A percentile compares a stretch with the other conserved stretches of the same genome.
Conservation (phyloP, 2,329 filamentous ascomycete species). For the Aspergillus arachidicola region DNA sequence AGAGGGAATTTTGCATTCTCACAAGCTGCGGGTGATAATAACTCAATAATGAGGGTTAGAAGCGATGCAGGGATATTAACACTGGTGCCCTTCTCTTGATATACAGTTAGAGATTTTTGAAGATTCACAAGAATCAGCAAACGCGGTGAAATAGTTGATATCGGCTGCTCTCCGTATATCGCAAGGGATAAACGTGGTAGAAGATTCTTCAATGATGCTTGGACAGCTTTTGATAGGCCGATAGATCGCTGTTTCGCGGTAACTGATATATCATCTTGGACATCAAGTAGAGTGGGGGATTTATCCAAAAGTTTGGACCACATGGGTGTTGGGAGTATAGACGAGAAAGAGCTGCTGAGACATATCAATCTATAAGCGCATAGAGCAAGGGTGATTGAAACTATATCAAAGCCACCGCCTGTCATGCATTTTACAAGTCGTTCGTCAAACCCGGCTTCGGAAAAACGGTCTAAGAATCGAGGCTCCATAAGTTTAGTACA, state of each 20-base stretch:
- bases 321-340: constrained; percentile 30
- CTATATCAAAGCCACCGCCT: constrained; percentile 61
- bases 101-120: constrained; percentile 31
- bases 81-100: constrained; percentile 35
- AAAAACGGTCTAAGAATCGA: constrained; percentile 56
- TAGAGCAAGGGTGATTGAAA: constrained; percentile 34
- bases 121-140: constrained; percentile 38
- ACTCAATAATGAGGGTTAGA: constrained; percentile 32
- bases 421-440: constrained; percentile 66
- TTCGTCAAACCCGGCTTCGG: constrained; percentile 72
- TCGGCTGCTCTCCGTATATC: constrained; percentile 26
- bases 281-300: constrained; percentile 28
- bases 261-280: constrained; percentile 31
- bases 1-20: constrained; percentile 4
- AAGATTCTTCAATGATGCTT: constrained; percentile 31
- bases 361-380: constrained; percentile 38
- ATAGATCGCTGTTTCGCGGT: constrained; percentile 24
- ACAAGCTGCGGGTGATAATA: constrained; percentile 26
- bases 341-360: constrained; percentile 29
- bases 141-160: constrained; percentile 32
- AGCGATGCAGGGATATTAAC: constrained; percentile 31
- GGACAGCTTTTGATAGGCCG: constrained; percentile 35
- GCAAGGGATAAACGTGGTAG: constrained; percentile 26
- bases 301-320: constrained; percentile 37
- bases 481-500: constrained; percentile 53